A percentile compares a stretch with the other conserved stretches of the same genome.
Conservation (phyloP, 176 grass and related monocot genomes). For the Stipa capillata region DNA sequence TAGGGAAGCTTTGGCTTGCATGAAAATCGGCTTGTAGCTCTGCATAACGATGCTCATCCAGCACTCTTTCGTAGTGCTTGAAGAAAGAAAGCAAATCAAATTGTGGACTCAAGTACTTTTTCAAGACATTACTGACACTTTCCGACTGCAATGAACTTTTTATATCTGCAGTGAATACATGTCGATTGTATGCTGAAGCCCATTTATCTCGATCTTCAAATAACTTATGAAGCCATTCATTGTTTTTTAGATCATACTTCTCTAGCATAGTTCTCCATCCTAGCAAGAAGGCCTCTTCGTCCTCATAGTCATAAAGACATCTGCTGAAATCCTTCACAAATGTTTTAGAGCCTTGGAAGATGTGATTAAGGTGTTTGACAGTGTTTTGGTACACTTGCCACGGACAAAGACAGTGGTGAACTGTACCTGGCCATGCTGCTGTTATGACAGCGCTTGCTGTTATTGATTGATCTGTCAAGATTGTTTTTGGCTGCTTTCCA, state of each 20-base stretch:
- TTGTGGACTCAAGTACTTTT: slow-evolving; percentile 68
- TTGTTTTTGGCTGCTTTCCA: slow-evolving; percentile 76
- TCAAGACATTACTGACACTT: slow-evolving; percentile 45
- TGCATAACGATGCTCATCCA: slow-evolving; percentile 76
- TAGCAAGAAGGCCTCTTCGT: slow-evolving; percentile 56
- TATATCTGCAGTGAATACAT: slow-evolving; percentile 79
- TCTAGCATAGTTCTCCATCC: slow-evolving; percentile 77
- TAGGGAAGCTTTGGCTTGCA: slow-evolving; percentile 87
- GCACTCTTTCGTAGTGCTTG: slow-evolving; percentile 68
- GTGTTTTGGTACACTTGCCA: slow-evolving; percentile 82
- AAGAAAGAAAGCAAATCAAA: slow-evolving; percentile 67
- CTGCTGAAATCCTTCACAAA: slow-evolving; percentile 78
- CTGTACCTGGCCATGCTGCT: slow-evolving; percentile 52
- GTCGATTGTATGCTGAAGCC: slow-evolving; percentile 57
- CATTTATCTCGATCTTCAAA: slow-evolving; percentile 75
- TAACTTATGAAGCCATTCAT: slow-evolving; percentile 67
- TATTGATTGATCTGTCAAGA: slow-evolving; percentile 52
- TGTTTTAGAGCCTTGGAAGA: slow-evolving; percentile 88
- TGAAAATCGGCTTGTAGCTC: slow-evolving; percentile 93
- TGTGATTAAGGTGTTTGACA: slow-evolving; percentile 73
- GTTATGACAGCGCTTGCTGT: slow-evolving; percentile 40
- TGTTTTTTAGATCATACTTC: slow-evolving; percentile 74
- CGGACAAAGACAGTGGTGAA: slow-evolving; percentile 49
- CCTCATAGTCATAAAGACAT: slow-evolving; percentile 76
- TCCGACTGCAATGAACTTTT: slow-evolving; percentile 63